Evolutionary conservation across 106 monocot genomes (phyloP), one percentile per base, ranked within the genome.

Genomic region (Phalaenopsis equestris): DNA sequence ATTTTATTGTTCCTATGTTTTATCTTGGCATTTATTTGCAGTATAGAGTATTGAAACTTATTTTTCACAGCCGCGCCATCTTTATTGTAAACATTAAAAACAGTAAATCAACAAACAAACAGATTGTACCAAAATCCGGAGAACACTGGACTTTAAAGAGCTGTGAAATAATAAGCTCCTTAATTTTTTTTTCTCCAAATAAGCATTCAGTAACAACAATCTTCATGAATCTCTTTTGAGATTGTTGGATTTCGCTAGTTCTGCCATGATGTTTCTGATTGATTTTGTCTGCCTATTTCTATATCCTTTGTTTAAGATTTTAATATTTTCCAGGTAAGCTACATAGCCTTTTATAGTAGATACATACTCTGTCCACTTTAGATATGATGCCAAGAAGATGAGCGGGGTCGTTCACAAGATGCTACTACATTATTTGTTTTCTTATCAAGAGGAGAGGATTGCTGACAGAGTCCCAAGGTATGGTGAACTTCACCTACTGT

Each of bases 321-420:
- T 61, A 61, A 61, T 61, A 61, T 61, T 61, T 61, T 61, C 23
- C 61, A 61, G 61, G 61, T 61, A 61, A 61, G 18, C 18, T 61
- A 21, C 61, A 21, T 21, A 61, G 18, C 61, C n/a, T 61, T 61
- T 61, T 61, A 61, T 61, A 68, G 18, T 76, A 75, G 37, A 61
- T 74, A 6, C 42, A 30, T 61, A 46, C 42, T 72, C 19, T n/a
- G 76, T 77, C 38, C n/a, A 55, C 8, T 89, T 45, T 85, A 95
- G 95, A 84, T 55, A 23, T 61, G 93, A 95, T 88, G 93, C 95
- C 45, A 80, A 84, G 78, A 96, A 91, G 96, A 96, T 84, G 93
- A 96, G 41, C 93, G 95, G 95, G 93, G 89, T 18, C 86, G 88
- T 58, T 11, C 84, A 65, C 96, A 96, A 79, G 88, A 82, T 84